phyloP scores from a whole-genome alignment of 2,329 filamentous ascomycete genomes.

The Tolypocladium paradoxum region DNA sequence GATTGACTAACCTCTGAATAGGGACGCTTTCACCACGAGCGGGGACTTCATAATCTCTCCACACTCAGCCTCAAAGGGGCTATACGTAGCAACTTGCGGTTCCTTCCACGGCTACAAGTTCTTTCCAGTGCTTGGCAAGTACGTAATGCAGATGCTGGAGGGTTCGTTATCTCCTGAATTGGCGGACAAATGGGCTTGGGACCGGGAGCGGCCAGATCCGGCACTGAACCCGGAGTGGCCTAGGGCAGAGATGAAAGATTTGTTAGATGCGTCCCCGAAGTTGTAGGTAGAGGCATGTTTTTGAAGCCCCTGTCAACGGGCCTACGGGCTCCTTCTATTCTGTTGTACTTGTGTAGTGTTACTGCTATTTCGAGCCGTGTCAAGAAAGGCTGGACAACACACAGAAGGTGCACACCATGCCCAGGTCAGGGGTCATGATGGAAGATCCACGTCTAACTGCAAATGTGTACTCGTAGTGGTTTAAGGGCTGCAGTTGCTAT shows the following conservation, averaged over 20 bases:
- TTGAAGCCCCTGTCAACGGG: no score
- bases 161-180: constrained; percentile 31
- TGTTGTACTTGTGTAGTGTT: no score
- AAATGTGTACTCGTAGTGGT: no score
- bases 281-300: constrained; percentile 10
- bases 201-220: constrained; percentile 45
- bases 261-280: constrained; percentile 23
- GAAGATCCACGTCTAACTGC: no score
- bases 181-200: constrained; percentile 43
- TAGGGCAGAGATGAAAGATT: constrained; percentile 43
- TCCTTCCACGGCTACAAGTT: constrained; percentile 62
- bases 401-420: no score
- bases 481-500: no score
- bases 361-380: no score
- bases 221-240: constrained; percentile 45
- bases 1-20: constrained; percentile 13
- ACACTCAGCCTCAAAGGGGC: constrained; percentile 35
- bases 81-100: constrained; percentile 53
- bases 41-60: constrained; percentile 54
- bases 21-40: constrained; percentile 54
- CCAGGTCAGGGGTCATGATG: no score
- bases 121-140: constrained; percentile 52
- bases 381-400: no score
- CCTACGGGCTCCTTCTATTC: no score
- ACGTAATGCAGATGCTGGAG: constrained; percentile 46